phyloP scores from a whole-genome alignment of 2,329 filamentous ascomycete genomes.

The Xylariaceae sp. region DNA sequence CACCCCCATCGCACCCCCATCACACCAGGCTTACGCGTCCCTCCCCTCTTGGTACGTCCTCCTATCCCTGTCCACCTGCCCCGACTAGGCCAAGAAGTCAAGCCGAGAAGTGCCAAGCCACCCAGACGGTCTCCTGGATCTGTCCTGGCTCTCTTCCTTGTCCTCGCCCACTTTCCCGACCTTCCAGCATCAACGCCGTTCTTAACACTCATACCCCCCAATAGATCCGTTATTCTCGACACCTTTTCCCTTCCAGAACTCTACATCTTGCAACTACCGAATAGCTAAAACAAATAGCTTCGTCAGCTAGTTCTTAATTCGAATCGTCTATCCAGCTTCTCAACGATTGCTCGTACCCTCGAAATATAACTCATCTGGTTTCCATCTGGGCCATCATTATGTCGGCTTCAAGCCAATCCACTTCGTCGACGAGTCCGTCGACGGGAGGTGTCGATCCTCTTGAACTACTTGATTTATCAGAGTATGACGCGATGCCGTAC shows the following conservation, averaged over 20 bases:
- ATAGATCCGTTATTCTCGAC: not conserved
- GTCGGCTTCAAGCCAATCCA: conserved; percentile 31
- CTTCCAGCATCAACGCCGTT: conserved; percentile 30
- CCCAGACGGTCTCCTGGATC: conserved; percentile 8
- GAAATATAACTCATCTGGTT: no score
- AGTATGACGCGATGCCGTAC: conserved; percentile 67
- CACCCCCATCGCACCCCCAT: conserved; percentile 13
- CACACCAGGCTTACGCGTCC: conserved; percentile 44
- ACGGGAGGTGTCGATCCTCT: conserved; percentile 55
- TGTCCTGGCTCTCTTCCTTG: conserved; percentile 15
- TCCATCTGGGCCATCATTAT: conserved; percentile 13
- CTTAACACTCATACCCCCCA: not conserved
- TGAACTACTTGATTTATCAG: conserved; percentile 66
- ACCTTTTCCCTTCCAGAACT: conserved; percentile 2
- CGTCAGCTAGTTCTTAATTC: no score
- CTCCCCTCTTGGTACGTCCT: conserved; percentile 39
- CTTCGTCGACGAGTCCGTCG: conserved; percentile 29
- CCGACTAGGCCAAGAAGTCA: conserved; percentile 26
- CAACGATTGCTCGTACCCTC: no score
- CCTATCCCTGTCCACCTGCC: conserved; percentile 31
- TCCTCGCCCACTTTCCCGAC: not conserved
- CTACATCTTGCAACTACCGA: not conserved
- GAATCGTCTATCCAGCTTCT: no score
- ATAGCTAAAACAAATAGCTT: not conserved
- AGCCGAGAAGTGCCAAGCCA: conserved; percentile 28